phyloP scores from a whole-genome alignment of 495 filamentous ascomycete genomes.

The Jackrogersella multiformis region DNA sequence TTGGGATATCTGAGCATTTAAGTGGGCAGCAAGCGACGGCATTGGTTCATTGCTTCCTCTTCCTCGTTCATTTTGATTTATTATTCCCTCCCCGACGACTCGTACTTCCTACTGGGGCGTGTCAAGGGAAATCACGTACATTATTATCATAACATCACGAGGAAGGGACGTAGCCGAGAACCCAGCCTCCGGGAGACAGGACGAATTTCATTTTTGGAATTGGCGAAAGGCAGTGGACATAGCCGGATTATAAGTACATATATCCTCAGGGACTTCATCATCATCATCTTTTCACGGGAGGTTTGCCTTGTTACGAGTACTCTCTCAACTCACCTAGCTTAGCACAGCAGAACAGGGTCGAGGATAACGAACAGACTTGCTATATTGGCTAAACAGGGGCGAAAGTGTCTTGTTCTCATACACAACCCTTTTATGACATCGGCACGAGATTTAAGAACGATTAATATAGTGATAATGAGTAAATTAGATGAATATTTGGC shows the following conservation, averaged over 20 bases:
- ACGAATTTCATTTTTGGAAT: constrained; percentile 1
- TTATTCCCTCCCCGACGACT: constrained; percentile 15
- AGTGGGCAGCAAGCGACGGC: constrained; percentile 41
- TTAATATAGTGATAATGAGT: constrained; percentile 10
- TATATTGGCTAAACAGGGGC: not conserved
- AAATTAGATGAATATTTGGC: not conserved
- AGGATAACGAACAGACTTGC: not conserved
- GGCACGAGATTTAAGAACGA: not conserved
- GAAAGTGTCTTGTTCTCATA: constrained; percentile 21
- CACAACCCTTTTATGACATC: constrained; percentile 14
- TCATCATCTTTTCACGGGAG: not conserved
- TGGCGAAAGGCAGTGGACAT: constrained; percentile 24
- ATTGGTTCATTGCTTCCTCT: constrained; percentile 37
- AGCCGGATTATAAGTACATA: constrained; percentile 35
- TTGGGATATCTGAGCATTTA: constrained; percentile 37
- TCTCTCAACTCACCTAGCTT: constrained; percentile 4
- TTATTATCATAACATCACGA: constrained; percentile 23
- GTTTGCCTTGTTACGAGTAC: not conserved
- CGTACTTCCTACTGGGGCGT: constrained; percentile 5
- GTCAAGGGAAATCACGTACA: constrained; percentile 16
- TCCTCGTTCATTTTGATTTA: constrained; percentile 26
- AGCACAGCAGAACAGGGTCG: not conserved
- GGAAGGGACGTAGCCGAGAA: constrained; percentile 1
- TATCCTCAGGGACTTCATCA: constrained; percentile 10
- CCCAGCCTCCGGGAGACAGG: constrained; percentile 8